Conservation (phyloP, 805 yeast species). For the Zygosaccharomyces gambellarensis region DNA sequence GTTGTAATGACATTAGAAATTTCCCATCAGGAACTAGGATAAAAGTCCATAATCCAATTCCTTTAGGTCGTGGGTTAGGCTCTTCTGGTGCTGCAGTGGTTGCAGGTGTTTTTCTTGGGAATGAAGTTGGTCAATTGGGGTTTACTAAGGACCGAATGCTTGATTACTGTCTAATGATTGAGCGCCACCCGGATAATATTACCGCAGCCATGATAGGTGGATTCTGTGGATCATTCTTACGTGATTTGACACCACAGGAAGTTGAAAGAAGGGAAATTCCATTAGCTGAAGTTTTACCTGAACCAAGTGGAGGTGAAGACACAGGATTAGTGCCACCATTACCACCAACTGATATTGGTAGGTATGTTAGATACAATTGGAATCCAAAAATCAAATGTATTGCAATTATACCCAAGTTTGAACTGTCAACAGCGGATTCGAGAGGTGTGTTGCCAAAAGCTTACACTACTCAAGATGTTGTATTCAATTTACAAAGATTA, state of each 20-base stretch:
- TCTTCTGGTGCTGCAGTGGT: constrained; percentile 98
- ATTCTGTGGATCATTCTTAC: constrained; percentile 89
- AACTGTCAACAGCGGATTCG: constrained; percentile 86
- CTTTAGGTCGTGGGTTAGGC: constrained; percentile 94
- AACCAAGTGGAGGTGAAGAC: constrained; percentile 64
- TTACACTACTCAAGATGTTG: constrained; percentile 74
- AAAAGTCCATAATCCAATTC: constrained; percentile 84
- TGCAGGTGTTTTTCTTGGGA: constrained; percentile 89
- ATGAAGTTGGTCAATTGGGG: constrained; percentile 70
- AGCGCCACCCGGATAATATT: constrained; percentile 96
- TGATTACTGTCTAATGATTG: constrained; percentile 94
- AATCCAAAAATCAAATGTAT: constrained; percentile 76
- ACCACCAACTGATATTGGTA: constrained; percentile 86
- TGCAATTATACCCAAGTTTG: constrained; percentile 90
- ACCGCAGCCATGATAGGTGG: constrained; percentile 99
- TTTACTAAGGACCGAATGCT: constrained; percentile 76
- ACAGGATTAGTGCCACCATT: constrained; percentile 67
- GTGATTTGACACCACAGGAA: constrained; percentile 72
- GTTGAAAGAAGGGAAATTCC: constrained; percentile 76
- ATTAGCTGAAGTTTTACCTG: constrained; percentile 76
- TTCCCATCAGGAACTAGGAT: constrained; percentile 84
- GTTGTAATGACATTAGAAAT: constrained; percentile 68
- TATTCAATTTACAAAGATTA: constrained; percentile 88
- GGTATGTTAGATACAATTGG: constrained; percentile 83
- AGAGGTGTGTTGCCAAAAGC: constrained; percentile 83